Evolutionary conservation across 2,329 filamentous ascomycete species (phyloP).

Genomic region (Pseudonectria buxi): DNA sequence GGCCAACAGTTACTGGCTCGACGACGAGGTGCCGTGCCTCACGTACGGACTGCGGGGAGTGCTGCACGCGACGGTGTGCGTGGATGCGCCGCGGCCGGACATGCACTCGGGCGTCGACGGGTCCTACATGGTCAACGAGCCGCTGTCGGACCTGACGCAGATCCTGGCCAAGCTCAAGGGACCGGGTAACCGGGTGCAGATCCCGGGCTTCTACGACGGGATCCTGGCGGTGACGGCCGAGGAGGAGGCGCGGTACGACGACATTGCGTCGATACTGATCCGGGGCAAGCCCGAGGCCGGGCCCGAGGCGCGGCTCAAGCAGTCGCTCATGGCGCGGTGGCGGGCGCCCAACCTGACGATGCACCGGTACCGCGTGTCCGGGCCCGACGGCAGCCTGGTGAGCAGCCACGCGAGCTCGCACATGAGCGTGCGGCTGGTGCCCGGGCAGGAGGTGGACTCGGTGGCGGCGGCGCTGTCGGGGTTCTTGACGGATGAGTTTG

Average conservation of each 20-base stretch:
- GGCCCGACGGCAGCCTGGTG: constrained; percentile 86
- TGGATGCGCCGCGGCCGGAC: constrained; percentile 81
- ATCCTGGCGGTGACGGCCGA: constrained; percentile 68
- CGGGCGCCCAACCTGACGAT: constrained; percentile 91
- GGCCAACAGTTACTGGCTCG: constrained; percentile 97
- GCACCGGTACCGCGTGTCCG: constrained; percentile 87
- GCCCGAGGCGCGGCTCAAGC: constrained; percentile 64
- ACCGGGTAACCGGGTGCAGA: constrained; percentile 69
- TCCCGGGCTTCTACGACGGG: constrained; percentile 83
- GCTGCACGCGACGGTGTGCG: constrained; percentile 82
- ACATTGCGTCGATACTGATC: constrained; percentile 73
- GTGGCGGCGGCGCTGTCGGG: constrained; percentile 61
- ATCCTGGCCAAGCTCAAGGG: constrained; percentile 79
- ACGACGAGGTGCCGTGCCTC: constrained; percentile 89
- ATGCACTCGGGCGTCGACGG: constrained; percentile 96
- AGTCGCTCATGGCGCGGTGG: constrained; percentile 88
- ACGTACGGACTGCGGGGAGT: constrained; percentile 93
- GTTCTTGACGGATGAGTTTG: constrained; percentile 68
- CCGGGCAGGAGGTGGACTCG: constrained; percentile 80
- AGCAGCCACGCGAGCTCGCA: constrained; percentile 83
- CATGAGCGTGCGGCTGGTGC: constrained; percentile 85
- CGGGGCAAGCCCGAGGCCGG: constrained; percentile 57
- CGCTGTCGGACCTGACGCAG: constrained; percentile 82
- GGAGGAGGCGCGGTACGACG: constrained; percentile 75
- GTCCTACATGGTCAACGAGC: constrained; percentile 82